A percentile compares a stretch with the other conserved stretches of the same genome.
phyloP scores from a whole-genome alignment of 768 basidiomycete species.

The Zangia roseola region DNA sequence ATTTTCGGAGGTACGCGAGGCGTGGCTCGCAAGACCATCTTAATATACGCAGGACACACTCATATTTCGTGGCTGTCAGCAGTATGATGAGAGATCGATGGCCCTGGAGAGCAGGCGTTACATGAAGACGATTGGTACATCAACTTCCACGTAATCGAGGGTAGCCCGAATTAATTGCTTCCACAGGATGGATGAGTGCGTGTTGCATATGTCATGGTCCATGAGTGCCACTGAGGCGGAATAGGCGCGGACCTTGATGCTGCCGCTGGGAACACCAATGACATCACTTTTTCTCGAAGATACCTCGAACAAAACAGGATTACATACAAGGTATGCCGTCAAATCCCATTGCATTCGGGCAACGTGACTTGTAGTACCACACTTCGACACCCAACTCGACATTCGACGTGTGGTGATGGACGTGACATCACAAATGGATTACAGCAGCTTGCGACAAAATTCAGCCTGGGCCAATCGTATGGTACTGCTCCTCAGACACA shows the following conservation, averaged over 20 bases:
- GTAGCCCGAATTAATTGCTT: not conserved
- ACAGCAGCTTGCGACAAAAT: slow-evolving; percentile 48
- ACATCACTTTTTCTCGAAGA: slow-evolving; percentile 63
- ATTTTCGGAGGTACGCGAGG: slow-evolving; percentile 65
- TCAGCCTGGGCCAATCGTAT: slow-evolving; percentile 61
- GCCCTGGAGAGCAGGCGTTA: slow-evolving; percentile 81
- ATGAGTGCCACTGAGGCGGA: not conserved
- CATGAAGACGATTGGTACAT: slow-evolving; percentile 85
- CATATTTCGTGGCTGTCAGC: slow-evolving; percentile 27
- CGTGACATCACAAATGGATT: slow-evolving; percentile 54
- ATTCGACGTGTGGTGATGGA: slow-evolving; percentile 65
- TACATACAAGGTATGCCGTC: slow-evolving; percentile 56
- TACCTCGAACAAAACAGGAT: slow-evolving; percentile 81
- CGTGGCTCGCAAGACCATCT: not conserved
- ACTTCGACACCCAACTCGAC: slow-evolving; percentile 45
- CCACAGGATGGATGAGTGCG: slow-evolving; percentile 63
- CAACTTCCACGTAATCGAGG: not conserved
- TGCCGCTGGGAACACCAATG: slow-evolving; percentile 36
- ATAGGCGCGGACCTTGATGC: slow-evolving; percentile 49
- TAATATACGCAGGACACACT: slow-evolving; percentile 47
- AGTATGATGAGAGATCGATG: slow-evolving; percentile 22
- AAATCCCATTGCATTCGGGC: not conserved
- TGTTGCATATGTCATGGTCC: not conserved
- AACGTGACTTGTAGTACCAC: slow-evolving; percentile 54
- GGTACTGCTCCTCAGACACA: slow-evolving; percentile 76